Evolutionary conservation across 768 basidiomycete species (phyloP).

Genomic region (Lactifluus volemus): DNA sequence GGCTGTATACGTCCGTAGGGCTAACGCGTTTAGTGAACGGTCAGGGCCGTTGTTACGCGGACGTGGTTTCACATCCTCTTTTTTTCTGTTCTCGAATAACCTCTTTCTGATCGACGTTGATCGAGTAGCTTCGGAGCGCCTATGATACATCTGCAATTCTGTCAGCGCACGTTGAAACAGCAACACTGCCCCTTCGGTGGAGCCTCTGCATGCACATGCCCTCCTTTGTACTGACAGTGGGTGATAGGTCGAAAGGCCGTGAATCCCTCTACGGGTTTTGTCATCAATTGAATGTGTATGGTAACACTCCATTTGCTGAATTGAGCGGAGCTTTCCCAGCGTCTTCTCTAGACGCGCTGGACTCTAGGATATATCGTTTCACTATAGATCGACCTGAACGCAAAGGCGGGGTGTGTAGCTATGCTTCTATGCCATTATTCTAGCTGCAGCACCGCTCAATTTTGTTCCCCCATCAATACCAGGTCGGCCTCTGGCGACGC

Average conservation of each 20-base stretch:
- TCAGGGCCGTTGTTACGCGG: neutral
- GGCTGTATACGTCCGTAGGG: neutral
- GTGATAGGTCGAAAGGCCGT: slow-evolving; percentile 29
- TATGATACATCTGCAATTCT: slow-evolving; percentile 31
- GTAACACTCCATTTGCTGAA: slow-evolving; percentile 43
- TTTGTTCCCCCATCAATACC: neutral
- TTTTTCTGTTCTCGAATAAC: neutral
- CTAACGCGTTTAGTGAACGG: neutral
- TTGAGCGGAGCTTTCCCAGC: slow-evolving; percentile 49
- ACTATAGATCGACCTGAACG: slow-evolving; percentile 26
- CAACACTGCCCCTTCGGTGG: slow-evolving; percentile 29
- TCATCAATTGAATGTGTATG: slow-evolving; percentile 44
- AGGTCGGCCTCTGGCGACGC: slow-evolving; percentile 29
- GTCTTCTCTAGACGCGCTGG: slow-evolving; percentile 24
- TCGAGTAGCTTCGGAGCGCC: slow-evolving; percentile 18
- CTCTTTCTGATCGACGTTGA: neutral
- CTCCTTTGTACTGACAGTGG: neutral
- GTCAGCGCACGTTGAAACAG: slow-evolving; percentile 31
- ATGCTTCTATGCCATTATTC: neutral
- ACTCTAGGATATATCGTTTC: slow-evolving; percentile 30
- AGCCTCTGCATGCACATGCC: neutral
- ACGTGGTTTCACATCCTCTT: too few species aligned
- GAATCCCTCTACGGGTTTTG: slow-evolving; percentile 36
- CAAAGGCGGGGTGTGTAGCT: slow-evolving; percentile 4
- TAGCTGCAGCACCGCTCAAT: neutral